Conservation (phyloP, 805 yeast genomes). For the Starmerella kuoi region DNA sequence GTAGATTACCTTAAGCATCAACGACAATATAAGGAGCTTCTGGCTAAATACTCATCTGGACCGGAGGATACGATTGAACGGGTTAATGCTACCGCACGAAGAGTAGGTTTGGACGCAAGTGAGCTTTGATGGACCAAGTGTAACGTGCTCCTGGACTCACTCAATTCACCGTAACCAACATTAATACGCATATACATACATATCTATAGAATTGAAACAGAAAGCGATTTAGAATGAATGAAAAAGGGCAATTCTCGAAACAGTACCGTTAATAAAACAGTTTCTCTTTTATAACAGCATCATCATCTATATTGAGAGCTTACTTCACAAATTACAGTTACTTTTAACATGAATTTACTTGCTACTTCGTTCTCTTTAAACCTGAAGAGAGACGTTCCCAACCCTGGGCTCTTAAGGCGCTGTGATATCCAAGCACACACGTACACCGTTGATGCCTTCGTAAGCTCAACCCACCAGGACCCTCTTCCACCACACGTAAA, state of each 20-base stretch:
- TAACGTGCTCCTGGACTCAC: not conserved
- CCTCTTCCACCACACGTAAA: not conserved
- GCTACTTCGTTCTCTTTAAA: not conserved
- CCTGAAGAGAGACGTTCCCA: too few species aligned
- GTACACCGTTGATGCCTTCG: too few species aligned
- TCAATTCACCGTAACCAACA: not conserved
- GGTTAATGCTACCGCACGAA: conserved; percentile 65
- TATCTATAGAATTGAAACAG: too few species aligned
- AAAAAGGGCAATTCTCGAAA: too few species aligned
- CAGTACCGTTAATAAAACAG: too few species aligned
- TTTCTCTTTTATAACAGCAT: too few species aligned
- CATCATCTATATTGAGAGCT: too few species aligned
- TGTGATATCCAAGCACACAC: too few species aligned
- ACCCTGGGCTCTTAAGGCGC: too few species aligned
- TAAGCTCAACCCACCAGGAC: not conserved
- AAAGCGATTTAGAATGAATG: too few species aligned
- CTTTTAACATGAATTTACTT: not conserved
- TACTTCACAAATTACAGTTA: too few species aligned
- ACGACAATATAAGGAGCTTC: conserved; percentile 59
- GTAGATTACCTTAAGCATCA: conserved; percentile 56
- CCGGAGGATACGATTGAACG: conserved; percentile 67
- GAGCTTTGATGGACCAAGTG: conserved; percentile 8
- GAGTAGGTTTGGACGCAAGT: conserved; percentile 61
- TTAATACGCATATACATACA: not conserved
- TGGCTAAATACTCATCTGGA: conserved; percentile 76